Percentiles rank a stretch among this genome's conserved stretches.
These are phyloP conservation scores for Entomortierella beljakovae DNA, from an alignment of 192 early-diverging fungal species.

Conservation along the genomic window DNA sequence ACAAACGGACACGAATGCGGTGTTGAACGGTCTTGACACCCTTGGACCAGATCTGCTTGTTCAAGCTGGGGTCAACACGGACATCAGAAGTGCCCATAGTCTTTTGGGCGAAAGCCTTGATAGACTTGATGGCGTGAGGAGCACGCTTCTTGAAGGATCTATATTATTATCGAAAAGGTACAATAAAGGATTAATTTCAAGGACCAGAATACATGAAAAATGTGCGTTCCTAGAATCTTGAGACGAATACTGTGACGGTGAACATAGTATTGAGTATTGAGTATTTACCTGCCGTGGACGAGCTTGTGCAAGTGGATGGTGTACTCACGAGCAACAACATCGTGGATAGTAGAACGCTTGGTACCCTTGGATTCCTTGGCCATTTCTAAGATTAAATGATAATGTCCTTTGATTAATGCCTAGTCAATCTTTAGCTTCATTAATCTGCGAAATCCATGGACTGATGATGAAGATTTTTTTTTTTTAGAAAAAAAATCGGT, in stretches of 20 bases:
- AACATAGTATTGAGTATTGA: too few relatives aligned
- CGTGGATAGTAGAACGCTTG: conserved; percentile 82
- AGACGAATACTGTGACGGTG: too few relatives aligned
- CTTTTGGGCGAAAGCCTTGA: conserved; percentile 89
- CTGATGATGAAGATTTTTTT: background rate
- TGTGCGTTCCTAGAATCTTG: too few relatives aligned
- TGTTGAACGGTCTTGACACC: conserved; percentile 94
- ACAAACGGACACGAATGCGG: conserved; percentile 93
- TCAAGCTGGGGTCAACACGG: conserved; percentile 93
- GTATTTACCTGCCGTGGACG: conserved; percentile 77
- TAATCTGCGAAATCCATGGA: background rate
- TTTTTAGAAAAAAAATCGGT: background rate
- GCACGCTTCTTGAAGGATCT: conserved; percentile 97
- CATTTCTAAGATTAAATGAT: conserved; percentile 61
- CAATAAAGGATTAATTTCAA: background rate
- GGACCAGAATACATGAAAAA: background rate
- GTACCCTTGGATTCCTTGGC: conserved; percentile 78
- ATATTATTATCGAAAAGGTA: background rate
- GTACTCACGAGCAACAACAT: conserved; percentile 93
- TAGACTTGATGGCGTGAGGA: conserved; percentile 92
- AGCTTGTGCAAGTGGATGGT: conserved; percentile 99
- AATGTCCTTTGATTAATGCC: background rate
- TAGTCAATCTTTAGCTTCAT: background rate
- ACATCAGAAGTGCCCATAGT: conserved; percentile 97
- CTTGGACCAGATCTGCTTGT: conserved; percentile 93